phyloP scores from a whole-genome alignment of 768 basidiomycete genomes.

The Russula earlei region DNA sequence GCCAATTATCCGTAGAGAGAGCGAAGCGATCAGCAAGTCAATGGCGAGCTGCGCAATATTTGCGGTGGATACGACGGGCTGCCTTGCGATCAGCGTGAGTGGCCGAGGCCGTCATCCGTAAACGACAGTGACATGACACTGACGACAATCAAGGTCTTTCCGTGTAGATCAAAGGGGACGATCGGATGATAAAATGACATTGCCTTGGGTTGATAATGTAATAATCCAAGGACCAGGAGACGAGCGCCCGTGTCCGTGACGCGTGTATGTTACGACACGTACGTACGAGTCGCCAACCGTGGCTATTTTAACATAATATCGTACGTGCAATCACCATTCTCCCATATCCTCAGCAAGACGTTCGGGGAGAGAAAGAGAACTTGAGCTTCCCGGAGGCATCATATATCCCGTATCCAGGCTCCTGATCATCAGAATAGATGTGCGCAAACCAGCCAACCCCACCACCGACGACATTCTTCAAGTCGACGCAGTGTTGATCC shows the following conservation, averaged over 20 bases:
- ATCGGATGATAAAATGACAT: slow-evolving; percentile 16
- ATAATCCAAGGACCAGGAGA: background rate
- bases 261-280: background rate
- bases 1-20: slow-evolving; percentile 51
- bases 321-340: too few relatives aligned
- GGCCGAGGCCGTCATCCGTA: background rate
- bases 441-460: slow-evolving; percentile 83
- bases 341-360: slow-evolving; percentile 45
- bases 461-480: slow-evolving; percentile 52
- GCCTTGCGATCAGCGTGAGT: slow-evolving; percentile 15
- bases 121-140: background rate
- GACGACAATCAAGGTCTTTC: slow-evolving; percentile 12
- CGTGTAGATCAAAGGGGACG: background rate
- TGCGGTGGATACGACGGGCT: slow-evolving; percentile 72
- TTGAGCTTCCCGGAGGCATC: slow-evolving; percentile 41
- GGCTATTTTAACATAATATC: too few relatives aligned
- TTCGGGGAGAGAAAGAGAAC: slow-evolving; percentile 54
- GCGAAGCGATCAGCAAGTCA: slow-evolving; percentile 63
- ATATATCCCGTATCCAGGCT: slow-evolving; percentile 66
- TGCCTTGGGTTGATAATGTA: background rate
- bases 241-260: background rate
- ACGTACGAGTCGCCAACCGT: background rate
- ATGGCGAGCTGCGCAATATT: slow-evolving; percentile 74
- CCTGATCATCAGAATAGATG: slow-evolving; percentile 59
- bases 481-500: slow-evolving; percentile 51